Base-by-base conservation (phyloP, 2,329 filamentous ascomycete genomes). In the Trichoderma polysporum region DNA sequence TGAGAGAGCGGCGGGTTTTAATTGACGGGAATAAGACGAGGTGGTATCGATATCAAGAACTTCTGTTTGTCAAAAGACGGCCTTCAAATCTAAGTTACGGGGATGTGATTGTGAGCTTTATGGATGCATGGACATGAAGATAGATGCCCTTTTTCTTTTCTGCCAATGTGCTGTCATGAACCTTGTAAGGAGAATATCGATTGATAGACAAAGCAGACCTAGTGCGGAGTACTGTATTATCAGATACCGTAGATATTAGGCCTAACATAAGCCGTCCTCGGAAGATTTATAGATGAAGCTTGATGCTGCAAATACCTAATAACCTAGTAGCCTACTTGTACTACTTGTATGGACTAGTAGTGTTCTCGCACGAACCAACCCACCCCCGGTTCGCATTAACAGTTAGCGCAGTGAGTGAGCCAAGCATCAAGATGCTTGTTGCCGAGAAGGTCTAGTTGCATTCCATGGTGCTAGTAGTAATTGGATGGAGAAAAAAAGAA, bases 21-120 rank as follows among this genome's bases (percentile, higher is more conserved):
- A 53, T 41, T 53, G 60, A 41, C 45, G 60, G 60, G 41, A 53
- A 53, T 53, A 63, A 63, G 17, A 19, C 25, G 49, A 62, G 25
- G 59, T 61, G 35, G 39, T n/a, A 59, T 27, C 27, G 39, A 33
- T 15, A 31, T 62, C 22, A 33, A 31, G n/a, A 47, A 27, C 13
- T 35, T 25, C 12, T 62, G 45, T 62, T 31, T 19, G 47, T 39
- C 47, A 27, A 8, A 41, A 41, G 31, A 27, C 31, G 57, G 41
- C 29, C 25, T 10, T 19, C 47, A 52, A 39, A 52, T 39, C 49
- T 10, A 41, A 63, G 35, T 27, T 35, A 63, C 60, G 60, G 35
- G 5, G 27, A 45, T 19, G 12, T 37, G n/a, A n/a, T n/a, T 35
- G 9, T 17, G 35, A 35, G 41, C 19, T 33, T 33, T 29, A 22